phyloP scores from a whole-genome alignment of 1,139 yeast species.

The Hansenula sp. region DNA sequence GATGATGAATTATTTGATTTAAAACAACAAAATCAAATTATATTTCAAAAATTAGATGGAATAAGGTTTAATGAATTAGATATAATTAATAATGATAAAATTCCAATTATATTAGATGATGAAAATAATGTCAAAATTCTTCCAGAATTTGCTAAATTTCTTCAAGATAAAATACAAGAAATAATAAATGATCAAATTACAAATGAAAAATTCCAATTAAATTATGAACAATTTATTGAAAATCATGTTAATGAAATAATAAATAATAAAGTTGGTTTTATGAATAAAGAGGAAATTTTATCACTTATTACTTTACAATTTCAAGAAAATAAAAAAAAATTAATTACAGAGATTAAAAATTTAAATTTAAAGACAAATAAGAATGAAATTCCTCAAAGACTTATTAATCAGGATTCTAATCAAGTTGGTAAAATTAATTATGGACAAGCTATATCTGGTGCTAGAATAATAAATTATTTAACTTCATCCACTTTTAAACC shows the following conservation, averaged over 20 bases:
- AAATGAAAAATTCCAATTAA: constrained; percentile 8
- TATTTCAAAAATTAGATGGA: constrained; percentile 6
- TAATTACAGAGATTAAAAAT: constrained; percentile 18
- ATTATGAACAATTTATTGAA: constrained; percentile 12
- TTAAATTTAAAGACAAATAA: constrained; percentile 1
- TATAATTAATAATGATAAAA: constrained; percentile 5
- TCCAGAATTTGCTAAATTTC: constrained; percentile 18
- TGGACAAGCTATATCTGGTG: constrained; percentile 17
- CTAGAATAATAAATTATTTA: constrained; percentile 20
- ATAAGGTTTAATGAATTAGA: constrained; percentile 6
- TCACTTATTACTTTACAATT: constrained; percentile 15
- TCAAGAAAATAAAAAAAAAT: constrained; percentile 17
- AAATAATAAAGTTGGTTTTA: constrained; percentile 14
- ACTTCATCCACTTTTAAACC: constrained; percentile 18
- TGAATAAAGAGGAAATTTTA: constrained; percentile 17
- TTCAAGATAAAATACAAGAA: constrained; percentile 9
- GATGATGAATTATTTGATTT: constrained; percentile 9
- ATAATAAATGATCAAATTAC: constrained; percentile 2
- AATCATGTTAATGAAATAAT: constrained; percentile 14
- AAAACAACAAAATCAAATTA: constrained; percentile 3
- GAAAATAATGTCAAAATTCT: constrained; percentile 14
- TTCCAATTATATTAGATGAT: constrained; percentile 18
- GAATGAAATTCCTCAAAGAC: not conserved
- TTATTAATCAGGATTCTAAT: not conserved
- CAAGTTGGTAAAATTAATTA: constrained; percentile 14